Evolutionary conservation across 768 basidiomycete genomes (phyloP), one percentile per base, ranked within the genome.

Genomic region (Strobilomyces echinocephalus): DNA sequence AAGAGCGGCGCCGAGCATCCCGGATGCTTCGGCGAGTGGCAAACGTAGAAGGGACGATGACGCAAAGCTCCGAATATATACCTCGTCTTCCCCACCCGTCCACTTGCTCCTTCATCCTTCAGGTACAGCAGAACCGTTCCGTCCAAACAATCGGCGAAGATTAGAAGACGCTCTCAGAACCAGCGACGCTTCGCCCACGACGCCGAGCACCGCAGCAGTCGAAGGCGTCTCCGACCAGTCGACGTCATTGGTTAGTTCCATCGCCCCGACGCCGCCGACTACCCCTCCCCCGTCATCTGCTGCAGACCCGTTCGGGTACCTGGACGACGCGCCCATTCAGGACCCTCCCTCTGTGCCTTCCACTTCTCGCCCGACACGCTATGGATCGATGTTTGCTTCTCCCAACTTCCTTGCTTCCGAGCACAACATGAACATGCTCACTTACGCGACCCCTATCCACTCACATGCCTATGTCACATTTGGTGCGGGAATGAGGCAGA

Each of bases 401-500:
- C 65, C 68, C 7, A 58, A 60, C 31, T 66, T 75, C 26, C 71
- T 67, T 47, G 56, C 58, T 60, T 76, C 61, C 55, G 70, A 45
- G 56, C 65, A 73, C n/a, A n/a, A n/a, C n/a, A n/a, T n/a, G 40
- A 71, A 73, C 36, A 68, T 79, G 54, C 73, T 76, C 14, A 72
- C 76, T 2, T 79, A 80, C 20, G 76, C 79, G 6, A 77, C 78
- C 46, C 82, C 88, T 28, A 74, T 85, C 33, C 75, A 91, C 64
- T 70, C 83, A 3, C 81, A 87, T 50, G 88, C 87, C 34, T 93
- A 82, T 65, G 84, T 94, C 10, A 88, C 91, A 1, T 91, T 95
- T 60, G 91, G 91, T 20, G 85, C 92, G 6, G 93, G 93, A 3
- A 84, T 84, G 74, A 75, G 81, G 28, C 91, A 94, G 68, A 92